These are phyloP conservation scores for Monascus purpureus DNA, from an alignment of 495 filamentous ascomycete species.

Conservation along the genomic window DNA sequence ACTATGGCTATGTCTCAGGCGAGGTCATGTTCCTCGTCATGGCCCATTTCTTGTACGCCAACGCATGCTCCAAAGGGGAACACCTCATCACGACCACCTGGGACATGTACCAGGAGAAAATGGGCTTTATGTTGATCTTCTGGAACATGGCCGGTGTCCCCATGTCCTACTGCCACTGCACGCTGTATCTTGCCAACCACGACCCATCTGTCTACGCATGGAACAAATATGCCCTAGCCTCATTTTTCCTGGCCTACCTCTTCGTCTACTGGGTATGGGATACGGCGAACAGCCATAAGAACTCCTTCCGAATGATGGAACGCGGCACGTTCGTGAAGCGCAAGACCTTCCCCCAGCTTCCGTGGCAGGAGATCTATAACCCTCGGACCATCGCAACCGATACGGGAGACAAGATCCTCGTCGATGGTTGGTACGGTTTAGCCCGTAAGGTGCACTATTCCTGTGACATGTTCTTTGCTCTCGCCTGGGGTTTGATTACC, in stretches of 20 bases:
- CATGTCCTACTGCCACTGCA: conserved; percentile 90
- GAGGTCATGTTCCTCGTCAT: conserved; percentile 74
- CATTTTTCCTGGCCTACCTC: conserved; percentile 42
- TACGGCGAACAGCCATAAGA: conserved; percentile 73
- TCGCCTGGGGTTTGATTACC: conserved; percentile 48
- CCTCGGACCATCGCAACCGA: conserved; percentile 62
- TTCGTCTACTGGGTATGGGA: not conserved
- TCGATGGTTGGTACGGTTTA: conserved; percentile 79
- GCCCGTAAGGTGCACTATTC: conserved; percentile 89
- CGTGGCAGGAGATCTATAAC: conserved; percentile 65
- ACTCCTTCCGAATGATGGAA: conserved; percentile 72
- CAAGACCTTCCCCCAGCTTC: conserved; percentile 77
- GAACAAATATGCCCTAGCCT: conserved; percentile 45
- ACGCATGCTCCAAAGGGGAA: conserved; percentile 81
- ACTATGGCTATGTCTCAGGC: conserved; percentile 74
- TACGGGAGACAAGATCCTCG: conserved; percentile 66
- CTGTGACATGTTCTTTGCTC: conserved; percentile 71
- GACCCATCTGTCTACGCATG: conserved; percentile 63
- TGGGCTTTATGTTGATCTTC: conserved; percentile 99
- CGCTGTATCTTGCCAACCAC: conserved; percentile 79
- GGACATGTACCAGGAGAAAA: conserved; percentile 99
- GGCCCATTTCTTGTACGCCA: conserved; percentile 87
- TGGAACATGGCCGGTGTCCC: conserved; percentile 98
- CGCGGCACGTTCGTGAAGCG: conserved; percentile 55
- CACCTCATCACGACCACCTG: not conserved